These are phyloP conservation scores for Calcarisporium arbuscula DNA, from an alignment of 2,329 filamentous ascomycete genomes.

Conservation along the genomic window DNA sequence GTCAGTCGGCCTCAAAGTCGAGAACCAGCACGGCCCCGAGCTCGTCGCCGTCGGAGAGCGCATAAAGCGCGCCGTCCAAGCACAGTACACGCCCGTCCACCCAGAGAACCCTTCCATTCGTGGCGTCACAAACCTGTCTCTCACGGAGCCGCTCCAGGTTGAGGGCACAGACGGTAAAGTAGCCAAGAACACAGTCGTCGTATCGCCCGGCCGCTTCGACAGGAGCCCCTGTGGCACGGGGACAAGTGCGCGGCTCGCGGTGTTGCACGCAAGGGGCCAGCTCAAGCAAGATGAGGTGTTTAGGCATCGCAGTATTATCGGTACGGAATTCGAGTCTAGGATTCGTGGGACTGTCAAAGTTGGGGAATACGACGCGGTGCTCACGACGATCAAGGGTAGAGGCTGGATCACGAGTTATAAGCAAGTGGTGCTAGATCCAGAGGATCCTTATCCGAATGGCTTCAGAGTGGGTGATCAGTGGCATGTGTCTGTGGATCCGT, in stretches of 20 bases:
- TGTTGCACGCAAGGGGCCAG: constrained; percentile 33
- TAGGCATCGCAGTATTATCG: constrained; percentile 33
- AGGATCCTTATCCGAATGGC: constrained; percentile 35
- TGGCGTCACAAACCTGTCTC: constrained; percentile 31
- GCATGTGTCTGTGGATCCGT: background rate
- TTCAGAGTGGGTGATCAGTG: constrained; percentile 11
- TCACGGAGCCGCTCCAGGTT: constrained; percentile 27
- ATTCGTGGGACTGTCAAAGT: constrained; percentile 31
- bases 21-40: constrained; percentile 22
- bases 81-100: constrained; percentile 29
- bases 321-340: constrained; percentile 32
- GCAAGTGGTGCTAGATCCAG: constrained; percentile 34
- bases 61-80: constrained; percentile 33
- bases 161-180: constrained; percentile 16
- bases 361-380: constrained; percentile 30
- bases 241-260: constrained; percentile 35
- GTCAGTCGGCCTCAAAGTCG: constrained; percentile 27
- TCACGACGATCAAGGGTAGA: constrained; percentile 34
- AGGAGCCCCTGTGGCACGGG: constrained; percentile 40
- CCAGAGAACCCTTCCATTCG: constrained; percentile 34
- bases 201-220: constrained; percentile 38
- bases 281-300: constrained; percentile 30
- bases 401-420: constrained; percentile 40
- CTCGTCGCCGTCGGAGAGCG: constrained; percentile 35
- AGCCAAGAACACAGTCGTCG: constrained; percentile 34